Base-by-base conservation (phyloP, 2,329 filamentous ascomycete genomes). In the Alternaria gansuensis region DNA sequence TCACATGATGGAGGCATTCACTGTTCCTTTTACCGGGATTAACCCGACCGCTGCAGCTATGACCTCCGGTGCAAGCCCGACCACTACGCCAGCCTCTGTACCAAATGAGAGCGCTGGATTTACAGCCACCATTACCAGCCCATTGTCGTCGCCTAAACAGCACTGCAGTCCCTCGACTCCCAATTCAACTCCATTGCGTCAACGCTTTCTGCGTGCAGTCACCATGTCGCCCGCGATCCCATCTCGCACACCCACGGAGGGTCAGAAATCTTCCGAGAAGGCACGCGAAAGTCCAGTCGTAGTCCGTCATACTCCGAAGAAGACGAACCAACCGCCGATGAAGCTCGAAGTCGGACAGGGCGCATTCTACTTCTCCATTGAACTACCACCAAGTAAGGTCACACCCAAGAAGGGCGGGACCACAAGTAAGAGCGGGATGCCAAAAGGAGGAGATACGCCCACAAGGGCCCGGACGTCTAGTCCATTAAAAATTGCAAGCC, bases 331-430 rank as follows among this genome's bases (percentile, higher is more conserved):
- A 26, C 50, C 46, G 24, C 53, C 55, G 8, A 43, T 36, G 8
- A 60, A 57, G 10, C 40, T 71, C 10, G 63, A 71, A 51, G 54
- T 71, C 21, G 63, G 63, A 8, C 60, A 57, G 33, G 63, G 64
- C 48, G 64, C 60, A 0, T 71, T 71, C 41, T 65, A 69, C 23
- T 70, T 69, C 34, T 60, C 62, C 3, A 64, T 61, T 31, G 67
- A 71, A 46, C 49, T 70, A 4, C 58, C 68, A 5, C 49, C 52
- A 21, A 62, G 59, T 29, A 70, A 65, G 57, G 54, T 57, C 9
- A 57, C 56, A 14, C 48, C 55, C 6, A 66, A 58, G 44, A 62
- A 62, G 54, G 34, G 39, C 5, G 36, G 33, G 10, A 46, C 49
- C 33, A 46, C 60, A 13, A 51, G 53, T 14, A 60, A 43, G 23